Conservation (phyloP, 129 eudicot species). For the Rutidosis leptorrhynchoides region DNA sequence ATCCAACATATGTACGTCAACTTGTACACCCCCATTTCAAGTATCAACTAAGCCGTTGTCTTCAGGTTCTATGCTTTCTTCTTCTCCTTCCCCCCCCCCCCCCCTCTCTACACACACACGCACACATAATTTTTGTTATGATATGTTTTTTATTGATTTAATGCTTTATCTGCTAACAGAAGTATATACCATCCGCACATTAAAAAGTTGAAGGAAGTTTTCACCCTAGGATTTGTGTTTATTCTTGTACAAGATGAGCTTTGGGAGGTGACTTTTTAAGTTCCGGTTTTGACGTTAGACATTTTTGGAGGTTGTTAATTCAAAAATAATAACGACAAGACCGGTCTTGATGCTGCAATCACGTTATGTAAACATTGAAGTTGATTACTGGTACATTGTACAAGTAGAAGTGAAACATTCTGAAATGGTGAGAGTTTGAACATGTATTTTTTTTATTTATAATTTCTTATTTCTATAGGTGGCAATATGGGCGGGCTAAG, state of each 20-base stretch:
- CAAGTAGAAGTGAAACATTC: slow-evolving; percentile 16
- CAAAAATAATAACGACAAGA: slow-evolving; percentile 19
- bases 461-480: no score
- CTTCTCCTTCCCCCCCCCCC: no score
- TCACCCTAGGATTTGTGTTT: slow-evolving; percentile 27
- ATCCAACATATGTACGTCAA: slow-evolving; percentile 22
- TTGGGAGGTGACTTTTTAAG: slow-evolving; percentile 19
- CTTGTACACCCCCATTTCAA: slow-evolving; percentile 28
- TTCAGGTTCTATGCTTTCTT: slow-evolving; percentile 55
- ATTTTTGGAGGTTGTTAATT: slow-evolving; percentile 18
- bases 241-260: slow-evolving; percentile 29
- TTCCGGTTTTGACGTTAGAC: slow-evolving; percentile 9
- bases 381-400: slow-evolving; percentile 13
- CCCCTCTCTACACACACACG: slow-evolving; percentile 1
- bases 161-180: neutral
- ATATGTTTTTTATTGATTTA: neutral
- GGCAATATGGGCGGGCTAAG: no score
- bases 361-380: slow-evolving; percentile 29
- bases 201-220: slow-evolving; percentile 22
- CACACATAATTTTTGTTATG: neutral
- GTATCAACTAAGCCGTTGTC: slow-evolving; percentile 22
- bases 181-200: neutral
- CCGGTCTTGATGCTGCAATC: slow-evolving; percentile 28
- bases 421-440: no score
- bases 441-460: no score